These are phyloP conservation scores for Tylopilus sp. DNA, from an alignment of 1,284 basidiomycete genomes.

Conservation along the genomic window DNA sequence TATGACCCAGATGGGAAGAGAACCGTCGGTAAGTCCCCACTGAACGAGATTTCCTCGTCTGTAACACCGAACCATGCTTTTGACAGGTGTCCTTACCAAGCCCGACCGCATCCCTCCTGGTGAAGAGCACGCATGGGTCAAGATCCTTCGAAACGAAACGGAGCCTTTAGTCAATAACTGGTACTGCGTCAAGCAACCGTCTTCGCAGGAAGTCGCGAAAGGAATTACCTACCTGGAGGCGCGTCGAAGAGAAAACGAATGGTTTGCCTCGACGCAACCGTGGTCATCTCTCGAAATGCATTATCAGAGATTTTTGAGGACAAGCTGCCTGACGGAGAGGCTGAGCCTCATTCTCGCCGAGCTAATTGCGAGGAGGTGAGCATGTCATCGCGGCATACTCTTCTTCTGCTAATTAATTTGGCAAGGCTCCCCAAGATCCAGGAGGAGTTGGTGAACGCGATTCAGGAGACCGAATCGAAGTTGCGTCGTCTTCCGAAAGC, in stretches of 20 bases:
- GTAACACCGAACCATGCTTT: background rate
- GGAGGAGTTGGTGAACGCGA: conserved; percentile 43
- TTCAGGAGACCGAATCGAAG: conserved; percentile 40
- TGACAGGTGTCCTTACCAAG: conserved; percentile 73
- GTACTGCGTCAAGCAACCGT: conserved; percentile 72
- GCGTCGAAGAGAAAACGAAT: conserved; percentile 57
- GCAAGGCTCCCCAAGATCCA: conserved; percentile 60
- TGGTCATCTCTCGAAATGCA: conserved; percentile 52
- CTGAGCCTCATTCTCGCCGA: conserved; percentile 53
- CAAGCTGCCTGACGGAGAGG: conserved; percentile 48
- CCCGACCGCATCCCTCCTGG: conserved; percentile 66
- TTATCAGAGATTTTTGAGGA: conserved; percentile 51
- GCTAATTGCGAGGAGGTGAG: conserved; percentile 53
- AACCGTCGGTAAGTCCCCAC: conserved; percentile 55
- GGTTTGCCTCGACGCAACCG: conserved; percentile 53
- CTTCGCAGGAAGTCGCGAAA: conserved; percentile 47
- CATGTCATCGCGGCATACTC: background rate
- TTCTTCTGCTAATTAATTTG: background rate
- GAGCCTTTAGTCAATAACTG: conserved; percentile 57
- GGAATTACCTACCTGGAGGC: conserved; percentile 60
- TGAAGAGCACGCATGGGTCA: conserved; percentile 58
- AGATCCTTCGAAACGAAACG: conserved; percentile 52
- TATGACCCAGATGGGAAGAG: conserved; percentile 56
- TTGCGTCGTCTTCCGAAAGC: conserved; percentile 45
- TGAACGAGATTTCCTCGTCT: background rate